Percentiles rank a stretch among this genome's conserved stretches.
Conservation (phyloP, 139 green algal genomes). For the Asterochloris erici region DNA sequence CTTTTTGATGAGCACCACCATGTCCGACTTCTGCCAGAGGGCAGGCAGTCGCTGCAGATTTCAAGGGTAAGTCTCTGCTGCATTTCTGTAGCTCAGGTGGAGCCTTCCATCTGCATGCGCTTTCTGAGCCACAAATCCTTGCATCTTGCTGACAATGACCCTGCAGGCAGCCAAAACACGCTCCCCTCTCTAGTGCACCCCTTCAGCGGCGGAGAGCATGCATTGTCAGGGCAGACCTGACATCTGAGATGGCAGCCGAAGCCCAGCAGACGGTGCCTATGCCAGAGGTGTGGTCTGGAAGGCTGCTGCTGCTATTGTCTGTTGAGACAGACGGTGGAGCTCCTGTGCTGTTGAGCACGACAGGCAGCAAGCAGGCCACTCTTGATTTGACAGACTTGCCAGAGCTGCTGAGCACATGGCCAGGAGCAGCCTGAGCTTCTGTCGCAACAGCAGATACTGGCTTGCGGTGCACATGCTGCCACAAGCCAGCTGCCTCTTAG, state of each 20-base stretch:
- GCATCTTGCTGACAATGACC: not conserved
- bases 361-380: too few species aligned
- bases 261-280: not conserved
- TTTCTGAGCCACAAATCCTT: not conserved
- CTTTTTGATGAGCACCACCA: too few species aligned
- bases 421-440: not conserved
- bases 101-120: not conserved
- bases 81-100: not conserved
- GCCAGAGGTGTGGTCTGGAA: not conserved
- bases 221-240: not conserved
- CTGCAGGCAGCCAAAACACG: not conserved
- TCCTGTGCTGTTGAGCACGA: too few species aligned
- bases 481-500: too few species aligned
- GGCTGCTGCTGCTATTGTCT: too few species aligned
- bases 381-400: too few species aligned
- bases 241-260: conserved; percentile 13
- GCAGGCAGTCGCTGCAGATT: too few species aligned
- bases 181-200: not conserved
- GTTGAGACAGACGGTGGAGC: too few species aligned
- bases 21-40: too few species aligned
- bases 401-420: too few species aligned
- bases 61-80: too few species aligned
- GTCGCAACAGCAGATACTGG: not conserved
- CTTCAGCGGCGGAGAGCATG: not conserved
- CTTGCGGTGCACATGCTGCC: not conserved